phyloP scores from a whole-genome alignment of 148 eudicot species.

The Rhododendron mucronatum region DNA sequence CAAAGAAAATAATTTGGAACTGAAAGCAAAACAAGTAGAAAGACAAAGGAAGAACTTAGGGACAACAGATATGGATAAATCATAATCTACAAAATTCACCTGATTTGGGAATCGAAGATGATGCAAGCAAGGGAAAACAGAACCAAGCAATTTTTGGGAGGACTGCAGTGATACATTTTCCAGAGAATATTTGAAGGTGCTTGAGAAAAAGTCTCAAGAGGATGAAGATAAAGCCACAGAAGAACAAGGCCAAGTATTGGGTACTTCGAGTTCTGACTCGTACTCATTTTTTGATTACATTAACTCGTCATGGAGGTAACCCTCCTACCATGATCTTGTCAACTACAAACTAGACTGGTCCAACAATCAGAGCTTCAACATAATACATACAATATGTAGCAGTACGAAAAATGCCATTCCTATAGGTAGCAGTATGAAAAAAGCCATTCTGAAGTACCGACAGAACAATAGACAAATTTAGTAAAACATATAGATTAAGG shows the following conservation, averaged over 20 bases:
- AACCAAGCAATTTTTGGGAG: not conserved
- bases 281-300: constrained; percentile 11
- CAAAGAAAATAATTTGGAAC: not conserved
- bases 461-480: not conserved
- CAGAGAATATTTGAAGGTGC: not conserved
- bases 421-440: not conserved
- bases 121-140: not conserved
- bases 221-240: not conserved
- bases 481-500: not conserved
- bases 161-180: not conserved
- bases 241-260: not conserved
- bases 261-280: constrained; percentile 4
- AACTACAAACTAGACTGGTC: constrained; percentile 20
- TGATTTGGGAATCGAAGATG: not conserved
- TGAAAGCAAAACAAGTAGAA: not conserved
- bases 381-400: not conserved
- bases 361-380: constrained; percentile 1
- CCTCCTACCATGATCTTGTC: constrained; percentile 23
- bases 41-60: not conserved
- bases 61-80: constrained; percentile 19
- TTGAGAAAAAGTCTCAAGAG: not conserved
- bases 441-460: not conserved
- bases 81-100: not conserved
- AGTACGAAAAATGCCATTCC: not conserved
- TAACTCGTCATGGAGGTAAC: constrained; percentile 35